Evolutionary conservation across 441 rosid genomes (phyloP).

Genomic region (Melastoma candidum): DNA sequence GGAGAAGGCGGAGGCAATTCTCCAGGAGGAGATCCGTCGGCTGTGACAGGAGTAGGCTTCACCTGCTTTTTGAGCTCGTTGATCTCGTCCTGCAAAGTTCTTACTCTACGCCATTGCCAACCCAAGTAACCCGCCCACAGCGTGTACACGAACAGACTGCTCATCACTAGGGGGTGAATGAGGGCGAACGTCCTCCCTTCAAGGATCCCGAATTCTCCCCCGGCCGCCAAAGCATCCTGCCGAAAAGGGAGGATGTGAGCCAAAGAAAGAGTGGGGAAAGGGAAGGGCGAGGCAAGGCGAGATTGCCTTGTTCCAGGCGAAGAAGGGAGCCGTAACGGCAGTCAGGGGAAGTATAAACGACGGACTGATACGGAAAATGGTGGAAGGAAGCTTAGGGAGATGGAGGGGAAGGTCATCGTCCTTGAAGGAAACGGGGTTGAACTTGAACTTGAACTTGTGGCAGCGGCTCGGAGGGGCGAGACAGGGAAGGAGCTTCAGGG

Average conservation of each 20-base stretch:
- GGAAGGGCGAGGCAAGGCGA: background rate
- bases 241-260: background rate
- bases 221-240: slow-evolving; percentile 73
- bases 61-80: slow-evolving; percentile 75
- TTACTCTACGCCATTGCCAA: slow-evolving; percentile 94
- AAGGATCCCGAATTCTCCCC: slow-evolving; percentile 71
- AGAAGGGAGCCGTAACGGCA: slow-evolving; percentile 46
- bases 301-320: slow-evolving; percentile 50
- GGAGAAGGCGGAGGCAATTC: slow-evolving; percentile 36
- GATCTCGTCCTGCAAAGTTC: slow-evolving; percentile 66
- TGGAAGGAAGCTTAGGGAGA: background rate
- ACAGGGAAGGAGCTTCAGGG: no score
- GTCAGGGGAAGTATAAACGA: slow-evolving; percentile 49
- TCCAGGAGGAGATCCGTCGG: slow-evolving; percentile 54
- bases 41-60: slow-evolving; percentile 64
- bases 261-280: background rate
- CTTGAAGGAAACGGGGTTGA: background rate
- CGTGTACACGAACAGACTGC: slow-evolving; percentile 56
- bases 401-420: background rate
- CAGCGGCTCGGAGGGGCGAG: no score
- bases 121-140: slow-evolving; percentile 81
- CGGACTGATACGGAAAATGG: slow-evolving; percentile 21
- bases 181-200: slow-evolving; percentile 79
- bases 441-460: no score
- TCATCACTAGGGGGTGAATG: slow-evolving; percentile 66